phyloP scores from a whole-genome alignment of 805 yeast genomes.

The Candida succiphila region DNA sequence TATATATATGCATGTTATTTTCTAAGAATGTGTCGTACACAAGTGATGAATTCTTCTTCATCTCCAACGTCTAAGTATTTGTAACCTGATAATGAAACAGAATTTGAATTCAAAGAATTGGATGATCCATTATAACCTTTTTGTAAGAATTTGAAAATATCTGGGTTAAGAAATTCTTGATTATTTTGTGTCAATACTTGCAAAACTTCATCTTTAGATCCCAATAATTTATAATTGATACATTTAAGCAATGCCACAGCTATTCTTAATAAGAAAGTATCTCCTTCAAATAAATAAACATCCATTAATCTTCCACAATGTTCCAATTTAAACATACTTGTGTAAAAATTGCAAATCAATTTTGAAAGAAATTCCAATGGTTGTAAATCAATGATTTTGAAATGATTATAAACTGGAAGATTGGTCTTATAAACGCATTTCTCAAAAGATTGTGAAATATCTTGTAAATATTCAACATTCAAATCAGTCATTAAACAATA shows the following conservation, averaged over 20 bases:
- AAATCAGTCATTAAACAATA: constrained; percentile 7
- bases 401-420: constrained; percentile 39
- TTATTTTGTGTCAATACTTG: constrained; percentile 27
- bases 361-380: constrained; percentile 34
- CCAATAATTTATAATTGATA: constrained; percentile 42
- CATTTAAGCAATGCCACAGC: constrained; percentile 41
- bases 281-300: constrained; percentile 53
- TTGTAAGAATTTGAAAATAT: neutral
- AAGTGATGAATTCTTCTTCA: constrained; percentile 35
- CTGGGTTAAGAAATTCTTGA: constrained; percentile 14
- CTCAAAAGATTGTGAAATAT: constrained; percentile 36
- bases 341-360: constrained; percentile 34
- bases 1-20: constrained; percentile 4
- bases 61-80: constrained; percentile 39
- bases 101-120: constrained; percentile 4
- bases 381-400: constrained; percentile 29
- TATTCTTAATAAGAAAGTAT: constrained; percentile 40
- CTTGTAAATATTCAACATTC: constrained; percentile 19
- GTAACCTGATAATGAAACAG: constrained; percentile 6
- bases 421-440: constrained; percentile 33
- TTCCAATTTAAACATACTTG: constrained; percentile 36
- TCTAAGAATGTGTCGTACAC: constrained; percentile 28
- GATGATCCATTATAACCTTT: constrained; percentile 1
- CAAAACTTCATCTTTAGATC: constrained; percentile 36
- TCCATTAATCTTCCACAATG: constrained; percentile 43